Evolutionary conservation across 768 basidiomycete genomes (phyloP), one percentile per base, ranked within the genome.

Genomic region (Amanita muscaria): DNA sequence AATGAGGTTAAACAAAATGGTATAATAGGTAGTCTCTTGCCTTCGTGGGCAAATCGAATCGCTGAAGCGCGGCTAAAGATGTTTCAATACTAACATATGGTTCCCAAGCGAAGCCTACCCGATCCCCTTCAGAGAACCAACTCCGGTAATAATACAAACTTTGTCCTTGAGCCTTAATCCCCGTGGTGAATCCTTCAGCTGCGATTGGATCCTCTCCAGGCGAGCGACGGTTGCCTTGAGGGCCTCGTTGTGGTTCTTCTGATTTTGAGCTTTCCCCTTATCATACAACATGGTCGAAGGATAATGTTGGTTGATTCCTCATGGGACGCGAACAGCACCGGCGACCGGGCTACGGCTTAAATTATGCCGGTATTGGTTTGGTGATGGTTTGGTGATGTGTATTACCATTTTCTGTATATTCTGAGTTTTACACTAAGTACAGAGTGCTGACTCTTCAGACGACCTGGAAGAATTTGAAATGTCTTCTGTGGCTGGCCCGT

Each of bases 131-230:
- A 84, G 57, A 15, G 88, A 91, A 23, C 86, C 84, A 23, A 83
- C 89, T 14, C 92, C 92, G 1, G 92, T 94, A 53, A 94, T 75
- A 45, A 94, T 72, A 54, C 83, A 88, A 19, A 92, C 87, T 61
- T 90, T 93, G 50, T 72, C 79, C 56, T 70, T 72, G 51, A 93
- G 70, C 53, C 79, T 72, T 15, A 63, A 66, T 22, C 68, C 63
- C 32, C 80, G 72, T 23, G 79, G 68, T 16, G 76, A 54, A 21
- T 60, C 66, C 33, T 69, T 59, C 29, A 91, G 69, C 48, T 90
- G 88, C 0, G 74, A 67, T 58, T 81, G 79, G 44, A 91, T 77
- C 53, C 73, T 74, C 41, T 76, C 61, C 18, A 91, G 68, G 16
- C 88, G 77, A 5, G 76, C 68, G n/a, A 73, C 59, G 11, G 88